Conservation (phyloP, 768 basidiomycete genomes). For the Phaffia australis region DNA sequence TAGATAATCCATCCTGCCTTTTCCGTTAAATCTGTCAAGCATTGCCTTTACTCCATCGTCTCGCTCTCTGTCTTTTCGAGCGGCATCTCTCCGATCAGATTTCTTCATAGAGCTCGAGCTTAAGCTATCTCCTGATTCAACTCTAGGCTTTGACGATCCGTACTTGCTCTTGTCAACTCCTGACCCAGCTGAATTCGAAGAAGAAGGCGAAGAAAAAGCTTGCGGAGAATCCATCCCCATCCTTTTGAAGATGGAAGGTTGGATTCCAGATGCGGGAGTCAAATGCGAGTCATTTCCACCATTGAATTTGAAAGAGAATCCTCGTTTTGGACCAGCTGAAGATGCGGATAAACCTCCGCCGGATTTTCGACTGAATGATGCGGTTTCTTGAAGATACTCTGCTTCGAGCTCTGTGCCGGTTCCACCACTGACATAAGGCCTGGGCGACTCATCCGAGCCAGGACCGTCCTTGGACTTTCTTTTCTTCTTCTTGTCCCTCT, state of each 20-base stretch:
- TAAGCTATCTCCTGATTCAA: slow-evolving; percentile 4
- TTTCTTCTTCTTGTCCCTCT: slow-evolving; percentile 7
- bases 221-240: slow-evolving; percentile 3
- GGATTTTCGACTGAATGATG: neutral
- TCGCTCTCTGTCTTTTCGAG: slow-evolving; percentile 8
- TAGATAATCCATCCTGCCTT: slow-evolving; percentile 7
- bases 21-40: neutral
- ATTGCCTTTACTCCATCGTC: slow-evolving; percentile 3
- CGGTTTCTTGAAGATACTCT: slow-evolving; percentile 4
- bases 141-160: neutral
- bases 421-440: slow-evolving; percentile 8
- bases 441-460: no score
- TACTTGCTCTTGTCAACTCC: neutral
- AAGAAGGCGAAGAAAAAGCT: neutral
- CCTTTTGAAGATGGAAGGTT: slow-evolving; percentile 3
- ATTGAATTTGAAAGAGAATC: slow-evolving; percentile 18
- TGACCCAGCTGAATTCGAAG: slow-evolving; percentile 3
- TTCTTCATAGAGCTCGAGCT: neutral
- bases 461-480: slow-evolving; percentile 9
- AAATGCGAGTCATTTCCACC: neutral
- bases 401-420: slow-evolving; percentile 16
- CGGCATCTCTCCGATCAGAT: slow-evolving; percentile 8
- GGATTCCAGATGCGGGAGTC: slow-evolving; percentile 6
- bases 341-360: neutral
- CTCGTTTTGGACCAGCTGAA: neutral